Evolutionary conservation across 805 yeast genomes (phyloP), one percentile per base, ranked within the genome.

Genomic region (Candida ascalaphidarum): DNA sequence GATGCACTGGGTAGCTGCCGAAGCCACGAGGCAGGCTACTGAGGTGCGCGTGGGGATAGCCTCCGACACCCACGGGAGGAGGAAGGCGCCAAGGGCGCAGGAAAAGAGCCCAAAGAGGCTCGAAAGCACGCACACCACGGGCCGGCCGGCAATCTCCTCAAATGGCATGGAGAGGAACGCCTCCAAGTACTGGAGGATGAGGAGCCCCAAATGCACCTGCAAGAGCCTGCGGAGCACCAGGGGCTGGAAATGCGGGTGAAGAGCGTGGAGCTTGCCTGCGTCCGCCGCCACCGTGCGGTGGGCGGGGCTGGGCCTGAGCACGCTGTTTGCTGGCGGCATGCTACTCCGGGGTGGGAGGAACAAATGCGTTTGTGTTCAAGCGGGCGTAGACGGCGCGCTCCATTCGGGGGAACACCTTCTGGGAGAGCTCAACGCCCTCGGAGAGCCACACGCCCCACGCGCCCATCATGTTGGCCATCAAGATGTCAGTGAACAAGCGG

Each of bases 381-480:
- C 28, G 30, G n/a, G 32, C 29, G 31, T 57, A 57, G 15, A 61
- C 31, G 5, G 36, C 35, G 29, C 84, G 55, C 44, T 80, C 88
- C 9, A 72, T 28, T 9, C 57, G 55, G 17, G 79, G 76, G 23
- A 77, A 65, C 10, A 65, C 24, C 31, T 70, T 66, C 15, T 63
- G 52, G 2, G 81, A 68, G 24, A 59, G 51, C 31, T 58, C 59
- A 4, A 86, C 94, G 4, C 97, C 97, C 14, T 76, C 76, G 28
- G 69, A 61, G 2, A 92, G 47, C 96, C 97, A 92, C 3, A 85
- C 65, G 0, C 89, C 82, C 53, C 74, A 72, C 0, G 92, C 64
- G 0, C 94, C 95, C 94, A 89, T 85, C 65, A 77, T 64, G 44
- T 92, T 89, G 12, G 96, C 96, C 95, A 92, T 82, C 29, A 88